Evolutionary conservation across 805 yeast genomes (phyloP).

Genomic region (Sugiyamaella qingdaonensis): DNA sequence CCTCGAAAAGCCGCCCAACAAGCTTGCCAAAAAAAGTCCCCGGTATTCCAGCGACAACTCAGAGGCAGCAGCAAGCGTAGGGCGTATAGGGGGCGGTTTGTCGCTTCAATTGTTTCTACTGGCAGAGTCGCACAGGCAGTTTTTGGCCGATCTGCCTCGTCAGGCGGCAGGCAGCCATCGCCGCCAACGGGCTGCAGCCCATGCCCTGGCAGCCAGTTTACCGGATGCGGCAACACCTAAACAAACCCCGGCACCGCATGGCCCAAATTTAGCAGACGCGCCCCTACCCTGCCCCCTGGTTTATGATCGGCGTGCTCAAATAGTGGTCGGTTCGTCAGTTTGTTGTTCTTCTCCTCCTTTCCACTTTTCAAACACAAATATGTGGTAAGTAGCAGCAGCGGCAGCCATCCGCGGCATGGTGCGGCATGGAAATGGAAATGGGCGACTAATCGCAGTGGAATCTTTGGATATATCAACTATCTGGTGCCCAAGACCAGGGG

Average conservation of each 20-base stretch:
- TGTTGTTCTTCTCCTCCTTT: not conserved
- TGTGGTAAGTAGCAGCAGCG: not conserved
- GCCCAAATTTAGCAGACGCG: not conserved
- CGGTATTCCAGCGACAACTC: no score
- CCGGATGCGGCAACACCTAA: slow-evolving; percentile 2
- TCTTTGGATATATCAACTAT: slow-evolving; percentile 96
- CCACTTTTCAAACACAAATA: not conserved
- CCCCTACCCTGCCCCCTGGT: slow-evolving; percentile 1
- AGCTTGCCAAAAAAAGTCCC: no score
- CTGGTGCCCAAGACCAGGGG: slow-evolving; percentile 89
- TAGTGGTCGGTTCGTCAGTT: not conserved
- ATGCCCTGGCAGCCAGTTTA: not conserved
- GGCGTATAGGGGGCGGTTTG: no score
- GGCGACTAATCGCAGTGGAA: slow-evolving; percentile 61
- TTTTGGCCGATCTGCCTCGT: no score
- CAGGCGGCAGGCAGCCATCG: no score
- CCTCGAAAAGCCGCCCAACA: slow-evolving; percentile 1
- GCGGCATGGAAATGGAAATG: not conserved
- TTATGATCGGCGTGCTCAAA: not conserved
- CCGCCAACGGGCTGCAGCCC: no score
- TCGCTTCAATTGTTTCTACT: no score
- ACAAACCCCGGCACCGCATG: slow-evolving; percentile 2
- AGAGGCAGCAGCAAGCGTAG: no score
- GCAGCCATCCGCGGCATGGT: no score
- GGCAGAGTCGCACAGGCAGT: no score